Evolutionary conservation across 2,329 filamentous ascomycete genomes (phyloP), one percentile per base, ranked within the genome.

Genomic region (Juglanconis juglandina): DNA sequence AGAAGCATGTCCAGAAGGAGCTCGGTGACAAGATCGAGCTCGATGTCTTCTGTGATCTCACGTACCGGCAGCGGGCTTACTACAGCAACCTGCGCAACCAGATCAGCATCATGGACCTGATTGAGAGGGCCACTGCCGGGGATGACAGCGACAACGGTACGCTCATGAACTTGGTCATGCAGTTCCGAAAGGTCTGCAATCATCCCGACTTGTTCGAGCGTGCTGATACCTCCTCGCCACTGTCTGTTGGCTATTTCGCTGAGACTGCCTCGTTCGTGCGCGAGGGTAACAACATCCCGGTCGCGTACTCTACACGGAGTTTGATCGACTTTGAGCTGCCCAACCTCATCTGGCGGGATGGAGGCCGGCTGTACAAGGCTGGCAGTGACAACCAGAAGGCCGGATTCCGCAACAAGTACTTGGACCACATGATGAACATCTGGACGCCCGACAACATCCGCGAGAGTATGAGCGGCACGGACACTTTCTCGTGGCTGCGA

Each of bases 1-100:
- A 99, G 87, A 98, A 98, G 79, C 94, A 99, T 73, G 95, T 99
- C 53, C 95, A 99, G 74, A 97, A 98, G 75, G 95, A 99, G 74
- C 86, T 99, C 53, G 95, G 95, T 51, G 95, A 99, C 84, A 99
- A 99, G 86, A 96, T 98, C 62, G 95, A 99, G 75, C 81, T 92
- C 64, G 95, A 99, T 69, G 86, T 99, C 61, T 98, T 94, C 84
- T 99, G 95, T 74, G 89, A 99, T 68, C 85, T 99, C 64, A 98
- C 95, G 0, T 98, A 98, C 75, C 89, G 95, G 66, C 95, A 99
- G 75, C 87, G 95, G 37, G 93, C 93, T 14, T 92, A 96, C 77
- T 99, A 99, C 76, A 84, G 87, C 67, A 96, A 92, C 68, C 80
- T 99, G 49, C 88, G 95, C 54, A 96, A 96, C 77, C 95, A 96